Base-by-base conservation (phyloP, 2,329 filamentous ascomycete genomes). In the Cladosporium velox region DNA sequence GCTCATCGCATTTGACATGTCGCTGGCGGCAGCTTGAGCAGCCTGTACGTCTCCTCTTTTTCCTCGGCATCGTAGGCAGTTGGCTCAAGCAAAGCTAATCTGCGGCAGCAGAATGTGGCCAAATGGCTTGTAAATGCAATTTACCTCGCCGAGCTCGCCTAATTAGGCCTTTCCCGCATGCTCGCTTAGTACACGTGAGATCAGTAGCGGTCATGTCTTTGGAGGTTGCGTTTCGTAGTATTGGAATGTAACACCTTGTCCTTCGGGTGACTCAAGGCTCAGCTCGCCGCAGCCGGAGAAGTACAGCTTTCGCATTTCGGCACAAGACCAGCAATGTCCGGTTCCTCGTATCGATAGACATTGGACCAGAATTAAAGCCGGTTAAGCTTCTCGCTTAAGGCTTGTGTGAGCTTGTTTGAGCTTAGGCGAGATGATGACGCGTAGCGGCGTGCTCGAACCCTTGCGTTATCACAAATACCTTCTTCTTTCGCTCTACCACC, bases 381-480 rank as follows among this genome's bases (percentile, higher is more conserved):
- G 15, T 15, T 58, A 58, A 58, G 54, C 54, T 58, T 58, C 21
- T 58, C 34, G 54, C 32, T 38, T 38, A 38, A 58, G 34, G 54
- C 54, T 58, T 58, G n/a, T 58, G 26, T 26, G 10, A 38, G 54
- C 54, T 58, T 58, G 12, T 58, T 58, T 18, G 11, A 38, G 54
- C 54, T 58, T 58, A 38, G 32, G 14, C 54, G 32, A 58, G n/a
- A 58, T 35, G 54, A 35, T 38, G 54, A 58, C 51, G 28, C 51
- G 51, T 28, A 7, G 15, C 18, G 30, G 24, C 51, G 26, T 28
- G 14, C 5, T 4, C 15, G 15, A 54, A 11, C 30, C n/a, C 15
- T 1, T 32, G 4, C 26, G 26, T 34, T 54, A 54, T 54, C 51
- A 54, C 51, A 35, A 34, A 21, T 32, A 58, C 54, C 54, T 58